Evolutionary conservation across 441 rosid species (phyloP).

Genomic region (Arabidopsis hybrid): DNA sequence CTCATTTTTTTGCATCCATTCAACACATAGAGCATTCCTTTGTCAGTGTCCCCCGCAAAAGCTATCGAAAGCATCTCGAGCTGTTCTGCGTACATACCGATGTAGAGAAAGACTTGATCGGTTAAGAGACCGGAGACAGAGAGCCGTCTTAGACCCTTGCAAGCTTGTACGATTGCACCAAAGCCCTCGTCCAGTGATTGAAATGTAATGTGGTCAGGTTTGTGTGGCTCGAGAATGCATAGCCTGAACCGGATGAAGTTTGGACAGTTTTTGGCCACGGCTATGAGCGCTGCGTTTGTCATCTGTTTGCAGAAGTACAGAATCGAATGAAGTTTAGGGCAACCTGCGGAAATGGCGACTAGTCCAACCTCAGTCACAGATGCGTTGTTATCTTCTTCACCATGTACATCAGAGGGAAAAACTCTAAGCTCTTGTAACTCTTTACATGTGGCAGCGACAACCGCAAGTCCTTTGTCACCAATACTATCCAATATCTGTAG

Average conservation of each 20-base stretch:
- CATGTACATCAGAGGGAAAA: constrained; percentile 79
- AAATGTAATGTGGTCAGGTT: constrained; percentile 72
- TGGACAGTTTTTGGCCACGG: constrained; percentile 82
- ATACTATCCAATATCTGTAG: constrained; percentile 89
- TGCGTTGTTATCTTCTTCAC: constrained; percentile 48
- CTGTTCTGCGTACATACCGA: constrained; percentile 82
- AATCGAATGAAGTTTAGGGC: constrained; percentile 82
- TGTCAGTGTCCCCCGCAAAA: constrained; percentile 84
- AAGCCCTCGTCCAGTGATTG: constrained; percentile 93
- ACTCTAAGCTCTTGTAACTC: constrained; percentile 91
- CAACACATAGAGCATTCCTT: constrained; percentile 80
- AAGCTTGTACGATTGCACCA: constrained; percentile 86
- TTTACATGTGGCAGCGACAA: constrained; percentile 84
- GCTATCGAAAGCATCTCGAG: constrained; percentile 97
- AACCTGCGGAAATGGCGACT: constrained; percentile 83
- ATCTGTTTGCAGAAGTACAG: constrained; percentile 95
- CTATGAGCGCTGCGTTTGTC: constrained; percentile 88
- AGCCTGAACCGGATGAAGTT: constrained; percentile 84
- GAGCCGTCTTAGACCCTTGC: constrained; percentile 70
- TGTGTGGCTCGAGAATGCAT: constrained; percentile 79
- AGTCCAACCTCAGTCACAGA: constrained; percentile 90
- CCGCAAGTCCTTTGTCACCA: constrained; percentile 84
- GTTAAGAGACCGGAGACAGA: constrained; percentile 84
- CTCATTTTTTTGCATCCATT: constrained; percentile 88
- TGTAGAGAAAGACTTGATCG: constrained; percentile 81